Evolutionary conservation across 108 stramenopile genomes (phyloP).

Genomic region (Cyclotella sp.): DNA sequence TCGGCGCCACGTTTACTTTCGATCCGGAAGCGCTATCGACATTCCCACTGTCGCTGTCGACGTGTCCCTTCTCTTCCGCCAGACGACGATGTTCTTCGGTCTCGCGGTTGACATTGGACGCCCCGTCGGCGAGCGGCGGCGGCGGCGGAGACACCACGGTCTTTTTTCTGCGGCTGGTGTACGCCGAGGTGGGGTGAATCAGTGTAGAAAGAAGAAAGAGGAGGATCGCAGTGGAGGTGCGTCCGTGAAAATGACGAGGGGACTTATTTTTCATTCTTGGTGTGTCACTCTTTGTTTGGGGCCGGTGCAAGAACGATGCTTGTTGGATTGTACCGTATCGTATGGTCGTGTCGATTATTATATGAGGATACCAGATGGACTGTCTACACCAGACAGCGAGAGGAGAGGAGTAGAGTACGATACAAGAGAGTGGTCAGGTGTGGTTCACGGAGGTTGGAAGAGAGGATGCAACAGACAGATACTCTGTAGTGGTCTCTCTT

Average conservation of each 20-base stretch:
- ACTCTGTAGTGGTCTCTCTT: too few species aligned
- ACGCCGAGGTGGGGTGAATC: neutral
- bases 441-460: too few species aligned
- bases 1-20: neutral
- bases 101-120: neutral
- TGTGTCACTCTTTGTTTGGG: neutral
- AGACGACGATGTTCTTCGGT: neutral
- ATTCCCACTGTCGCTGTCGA: neutral
- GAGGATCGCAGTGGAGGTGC: neutral
- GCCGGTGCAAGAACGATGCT: too few species aligned
- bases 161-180: neutral
- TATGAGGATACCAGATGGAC: too few species aligned
- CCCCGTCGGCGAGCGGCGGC: too few species aligned
- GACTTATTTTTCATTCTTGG: neutral
- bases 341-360: too few species aligned
- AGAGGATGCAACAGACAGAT: too few species aligned
- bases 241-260: neutral
- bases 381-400: too few species aligned
- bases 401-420: too few species aligned
- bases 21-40: neutral
- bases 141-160: neutral
- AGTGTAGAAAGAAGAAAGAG: neutral
- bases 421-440: too few species aligned
- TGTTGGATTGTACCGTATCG: too few species aligned
- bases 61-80: neutral